These are phyloP conservation scores for Globisporangium nagaii DNA, from an alignment of 352 stramenopile genomes.

Conservation along the genomic window DNA sequence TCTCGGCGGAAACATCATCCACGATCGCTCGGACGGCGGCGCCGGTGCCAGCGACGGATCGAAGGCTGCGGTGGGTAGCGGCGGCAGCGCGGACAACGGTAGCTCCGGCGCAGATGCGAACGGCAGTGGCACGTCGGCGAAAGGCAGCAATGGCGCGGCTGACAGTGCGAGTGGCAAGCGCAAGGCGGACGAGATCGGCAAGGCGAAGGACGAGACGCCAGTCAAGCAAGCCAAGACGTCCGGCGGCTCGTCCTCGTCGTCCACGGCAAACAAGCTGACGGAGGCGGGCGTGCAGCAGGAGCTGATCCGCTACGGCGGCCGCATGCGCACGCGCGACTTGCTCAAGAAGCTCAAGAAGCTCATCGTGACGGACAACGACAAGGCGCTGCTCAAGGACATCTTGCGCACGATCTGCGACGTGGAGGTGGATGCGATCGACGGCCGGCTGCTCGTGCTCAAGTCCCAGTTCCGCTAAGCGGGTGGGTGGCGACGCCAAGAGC, in stretches of 20 bases:
- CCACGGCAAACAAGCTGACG: slow-evolving; percentile 48
- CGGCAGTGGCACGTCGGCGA: not conserved
- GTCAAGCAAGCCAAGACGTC: slow-evolving; percentile 32
- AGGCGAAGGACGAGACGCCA: slow-evolving; percentile 40
- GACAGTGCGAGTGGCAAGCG: slow-evolving; percentile 34
- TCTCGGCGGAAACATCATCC: slow-evolving; percentile 77
- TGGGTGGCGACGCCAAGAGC: no score
- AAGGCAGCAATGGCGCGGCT: slow-evolving; percentile 18
- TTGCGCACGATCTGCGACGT: slow-evolving; percentile 84
- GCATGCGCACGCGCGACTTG: slow-evolving; percentile 75
- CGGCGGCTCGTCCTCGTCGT: slow-evolving; percentile 19
- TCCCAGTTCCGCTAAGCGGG: slow-evolving; percentile 72
- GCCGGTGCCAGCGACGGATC: slow-evolving; percentile 10
- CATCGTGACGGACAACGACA: slow-evolving; percentile 76
- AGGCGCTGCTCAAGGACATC: slow-evolving; percentile 82
- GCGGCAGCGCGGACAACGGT: slow-evolving; percentile 7
- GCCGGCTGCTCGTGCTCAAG: slow-evolving; percentile 77
- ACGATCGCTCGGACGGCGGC: slow-evolving; percentile 34
- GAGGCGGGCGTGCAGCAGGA: slow-evolving; percentile 82
- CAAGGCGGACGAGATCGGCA: slow-evolving; percentile 30
- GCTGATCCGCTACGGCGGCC: slow-evolving; percentile 74
- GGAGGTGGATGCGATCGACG: slow-evolving; percentile 81
- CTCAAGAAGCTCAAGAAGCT: slow-evolving; percentile 80
- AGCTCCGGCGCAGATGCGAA: slow-evolving; percentile 13
- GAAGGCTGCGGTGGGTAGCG: slow-evolving; percentile 14